Base-by-base conservation (phyloP, 139 green algal species). In the Chara braunii region DNA sequence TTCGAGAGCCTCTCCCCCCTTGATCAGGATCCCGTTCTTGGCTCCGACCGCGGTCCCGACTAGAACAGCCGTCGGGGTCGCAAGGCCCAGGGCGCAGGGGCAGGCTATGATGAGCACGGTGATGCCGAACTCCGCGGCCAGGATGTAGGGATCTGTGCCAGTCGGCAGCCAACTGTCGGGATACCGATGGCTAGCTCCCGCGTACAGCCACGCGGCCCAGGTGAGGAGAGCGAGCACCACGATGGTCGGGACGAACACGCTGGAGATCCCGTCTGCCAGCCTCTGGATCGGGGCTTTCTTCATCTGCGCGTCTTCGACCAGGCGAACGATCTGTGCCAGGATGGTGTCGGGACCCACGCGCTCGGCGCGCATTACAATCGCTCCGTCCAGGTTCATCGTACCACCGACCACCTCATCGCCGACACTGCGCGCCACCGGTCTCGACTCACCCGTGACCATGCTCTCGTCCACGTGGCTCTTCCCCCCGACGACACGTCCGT, bases 61-160 rank as follows among this genome's bases (percentile, higher is more conserved):
- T 92, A 99, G 97, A 36, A 99, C 89, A 1, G 93, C 92, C 1
- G 93, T 99, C 40, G 93, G 93, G 6, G 93, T 99, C 50, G 93
- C 93, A 28, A 99, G 84, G 1, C 93, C 80, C 14, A 85, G 74
- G 31, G 79, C 91, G 78, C 93, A 99, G 54, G 93, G 93, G 84
- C 93, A 99, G 42, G 93, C 93, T 42, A 99, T 94, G 35, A 98
- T 92, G 37, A 99, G 67, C 52, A 97, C 93, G 1, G 86, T 74
- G 52, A 98, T 95, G 60, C 82, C 91, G 66, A 97, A 95, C 31
- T 95, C 79, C 30, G 97, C 76, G 8, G 89, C 84, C 36, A 98
- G 92, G 18, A 96, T 76, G 65, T 96, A 96, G 42, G 64, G 62
- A 44, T 80, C 83, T 67, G 45, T 60, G 22, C 43, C 84, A 40